Base-by-base conservation (phyloP, 179 eudicot species). In the Silene vulgaris region DNA sequence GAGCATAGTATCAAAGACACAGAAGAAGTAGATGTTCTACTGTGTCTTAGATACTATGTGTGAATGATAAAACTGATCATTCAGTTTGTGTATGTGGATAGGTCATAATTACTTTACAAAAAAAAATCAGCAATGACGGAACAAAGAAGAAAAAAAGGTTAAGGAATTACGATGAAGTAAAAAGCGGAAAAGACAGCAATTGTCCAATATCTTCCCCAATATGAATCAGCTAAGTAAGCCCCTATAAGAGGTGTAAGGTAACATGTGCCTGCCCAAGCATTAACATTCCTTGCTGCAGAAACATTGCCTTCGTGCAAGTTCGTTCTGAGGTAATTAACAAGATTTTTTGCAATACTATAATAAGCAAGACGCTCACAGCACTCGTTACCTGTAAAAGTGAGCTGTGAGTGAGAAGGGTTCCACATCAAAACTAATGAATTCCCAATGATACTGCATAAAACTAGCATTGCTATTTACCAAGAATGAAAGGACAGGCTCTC, bases 131-230 rank as follows among this genome's bases (percentile, higher is more conserved):
- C 11, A 40, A 40, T 37, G 16, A n/a, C 29, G 19, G 72, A 20
- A 48, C 8, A 48, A 4, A n/a, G 6, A 32, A 26, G n/a, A 26
- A 64, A 45, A 16, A 23, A 23, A 76, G 64, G n/a, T 23, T 37
- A 56, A 43, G 64, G 68, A 50, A 1, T 62, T 50, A 74, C 74
- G 54, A 76, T 43, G 56, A 82, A 71, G 71, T 78, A 78, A 29
- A 78, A 54, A 5, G 79, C 75, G 35, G 81, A 77, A 76, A 81
- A 81, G 54, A 78, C 79, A 29, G 76, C 81, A 75, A 81, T 78
- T 4, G 84, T 78, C 84, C 84, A 65, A 45, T 78, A 81, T 81
- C 84, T 74, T 56, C 84, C 84, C 84, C 78, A 78, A 40, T 78
- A 78, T 52, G 81, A 68, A 81, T 81, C 84, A 23, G 84, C 84